Percentiles rank a stretch among this genome's conserved stretches.
phyloP scores from a whole-genome alignment of 192 early-diverging fungal species.

The Rhizoclosmatium globosum region DNA sequence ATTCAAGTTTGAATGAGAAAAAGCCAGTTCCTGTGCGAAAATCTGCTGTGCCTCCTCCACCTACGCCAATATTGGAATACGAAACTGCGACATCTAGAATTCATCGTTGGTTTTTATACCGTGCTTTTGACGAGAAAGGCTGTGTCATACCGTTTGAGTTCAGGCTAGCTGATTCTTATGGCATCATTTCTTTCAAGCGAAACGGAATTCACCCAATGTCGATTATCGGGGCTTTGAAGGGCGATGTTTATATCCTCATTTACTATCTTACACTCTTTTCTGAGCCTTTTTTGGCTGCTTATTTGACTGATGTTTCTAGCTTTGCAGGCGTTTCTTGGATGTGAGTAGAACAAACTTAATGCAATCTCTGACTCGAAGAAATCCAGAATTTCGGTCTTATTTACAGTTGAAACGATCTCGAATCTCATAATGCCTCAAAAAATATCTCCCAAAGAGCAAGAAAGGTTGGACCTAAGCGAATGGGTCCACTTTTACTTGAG shows the following conservation, averaged over 20 bases:
- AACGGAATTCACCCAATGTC: slow-evolving; percentile 4
- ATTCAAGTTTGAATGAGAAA: no score
- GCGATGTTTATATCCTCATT: background rate
- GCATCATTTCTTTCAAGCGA: background rate
- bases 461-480: background rate
- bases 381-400: background rate
- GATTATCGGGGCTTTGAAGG: background rate
- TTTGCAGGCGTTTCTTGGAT: background rate
- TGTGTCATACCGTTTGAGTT: background rate
- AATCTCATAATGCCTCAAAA: background rate
- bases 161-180: background rate
- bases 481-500: background rate
- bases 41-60: no score
- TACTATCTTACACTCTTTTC: background rate
- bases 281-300: background rate
- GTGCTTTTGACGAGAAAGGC: slow-evolving; percentile 12
- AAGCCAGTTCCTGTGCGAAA: no score
- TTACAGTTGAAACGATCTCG: background rate
- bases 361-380: background rate
- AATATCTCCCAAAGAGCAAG: background rate
- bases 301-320: background rate
- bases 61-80: no score
- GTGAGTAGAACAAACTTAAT: background rate
- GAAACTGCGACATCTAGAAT: no score
- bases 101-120: background rate